These are phyloP conservation scores for Harrya chromipes DNA, from an alignment of 768 basidiomycete genomes.

Conservation along the genomic window DNA sequence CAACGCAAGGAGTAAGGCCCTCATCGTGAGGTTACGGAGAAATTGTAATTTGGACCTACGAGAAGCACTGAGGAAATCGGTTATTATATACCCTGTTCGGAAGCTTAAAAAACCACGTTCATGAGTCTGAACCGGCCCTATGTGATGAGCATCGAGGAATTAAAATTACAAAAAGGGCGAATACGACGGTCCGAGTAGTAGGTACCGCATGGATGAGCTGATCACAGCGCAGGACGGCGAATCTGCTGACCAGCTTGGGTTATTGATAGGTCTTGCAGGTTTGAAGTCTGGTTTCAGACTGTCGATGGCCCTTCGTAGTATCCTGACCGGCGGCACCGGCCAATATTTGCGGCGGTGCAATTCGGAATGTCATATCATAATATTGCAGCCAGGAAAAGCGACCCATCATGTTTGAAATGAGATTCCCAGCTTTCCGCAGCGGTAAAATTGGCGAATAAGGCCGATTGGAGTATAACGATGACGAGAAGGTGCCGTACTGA, in stretches of 20 bases:
- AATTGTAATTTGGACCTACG: not conserved
- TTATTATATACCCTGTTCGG: slow-evolving; percentile 9
- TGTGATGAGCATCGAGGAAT: slow-evolving; percentile 6
- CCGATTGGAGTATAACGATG: too few relatives aligned
- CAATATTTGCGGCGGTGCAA: too few relatives aligned
- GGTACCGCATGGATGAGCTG: not conserved
- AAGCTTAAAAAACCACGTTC: not conserved
- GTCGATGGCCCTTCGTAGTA: too few relatives aligned
- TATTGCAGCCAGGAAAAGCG: too few relatives aligned
- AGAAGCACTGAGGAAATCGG: not conserved
- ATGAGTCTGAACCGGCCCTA: not conserved
- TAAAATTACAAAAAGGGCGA: not conserved
- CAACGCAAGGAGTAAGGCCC: slow-evolving; percentile 7
- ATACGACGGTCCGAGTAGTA: not conserved
- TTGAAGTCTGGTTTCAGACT: too few relatives aligned
- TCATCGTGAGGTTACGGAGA: slow-evolving; percentile 17
- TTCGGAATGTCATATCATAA: too few relatives aligned
- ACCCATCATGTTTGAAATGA: too few relatives aligned
- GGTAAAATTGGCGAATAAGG: too few relatives aligned
- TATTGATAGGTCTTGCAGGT: too few relatives aligned
- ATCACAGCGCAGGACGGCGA: not conserved
- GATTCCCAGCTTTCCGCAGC: too few relatives aligned
- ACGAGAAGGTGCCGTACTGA: too few relatives aligned
- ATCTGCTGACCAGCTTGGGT: slow-evolving; percentile 1
- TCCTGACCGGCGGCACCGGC: too few relatives aligned